phyloP scores from a whole-genome alignment of 345 rosid genomes.

The Euphorbia peplus region DNA sequence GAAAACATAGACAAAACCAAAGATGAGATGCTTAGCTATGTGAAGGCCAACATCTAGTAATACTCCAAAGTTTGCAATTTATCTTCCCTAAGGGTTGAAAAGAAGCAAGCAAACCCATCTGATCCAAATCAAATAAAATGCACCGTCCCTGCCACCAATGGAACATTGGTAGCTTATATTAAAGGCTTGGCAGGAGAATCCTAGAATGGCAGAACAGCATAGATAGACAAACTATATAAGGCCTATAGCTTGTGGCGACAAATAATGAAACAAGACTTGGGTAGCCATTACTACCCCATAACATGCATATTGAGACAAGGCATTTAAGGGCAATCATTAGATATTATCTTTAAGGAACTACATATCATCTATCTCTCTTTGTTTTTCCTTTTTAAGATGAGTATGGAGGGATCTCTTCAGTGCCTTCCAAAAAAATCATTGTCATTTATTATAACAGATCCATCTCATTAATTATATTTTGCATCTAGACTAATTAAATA shows the following conservation, averaged over 20 bases:
- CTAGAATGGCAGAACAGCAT: not conserved
- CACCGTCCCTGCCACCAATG: conserved; percentile 2
- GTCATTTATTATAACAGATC: not conserved
- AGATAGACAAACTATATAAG: not conserved
- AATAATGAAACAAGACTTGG: not conserved
- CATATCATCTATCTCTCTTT: not conserved
- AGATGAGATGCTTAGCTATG: not conserved
- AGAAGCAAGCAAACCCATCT: not conserved
- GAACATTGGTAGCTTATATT: not conserved
- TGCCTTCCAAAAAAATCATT: not conserved
- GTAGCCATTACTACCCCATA: conserved; percentile 2
- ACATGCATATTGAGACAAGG: not conserved
- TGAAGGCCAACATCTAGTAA: not conserved
- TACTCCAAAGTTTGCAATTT: not conserved
- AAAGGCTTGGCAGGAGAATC: conserved; percentile 5
- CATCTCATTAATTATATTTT: not conserved
- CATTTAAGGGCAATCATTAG: not conserved
- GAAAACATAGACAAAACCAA: not conserved
- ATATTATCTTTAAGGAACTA: not conserved
- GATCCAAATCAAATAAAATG: conserved; percentile 7
- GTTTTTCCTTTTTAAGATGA: not conserved
- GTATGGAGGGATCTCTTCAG: not conserved
- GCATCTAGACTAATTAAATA: not conserved
- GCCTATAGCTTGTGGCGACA: conserved; percentile 3
- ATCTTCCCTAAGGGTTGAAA: not conserved